Conservation (phyloP, 2,329 filamentous ascomycete species). For the Coniochaeta prunicola region DNA sequence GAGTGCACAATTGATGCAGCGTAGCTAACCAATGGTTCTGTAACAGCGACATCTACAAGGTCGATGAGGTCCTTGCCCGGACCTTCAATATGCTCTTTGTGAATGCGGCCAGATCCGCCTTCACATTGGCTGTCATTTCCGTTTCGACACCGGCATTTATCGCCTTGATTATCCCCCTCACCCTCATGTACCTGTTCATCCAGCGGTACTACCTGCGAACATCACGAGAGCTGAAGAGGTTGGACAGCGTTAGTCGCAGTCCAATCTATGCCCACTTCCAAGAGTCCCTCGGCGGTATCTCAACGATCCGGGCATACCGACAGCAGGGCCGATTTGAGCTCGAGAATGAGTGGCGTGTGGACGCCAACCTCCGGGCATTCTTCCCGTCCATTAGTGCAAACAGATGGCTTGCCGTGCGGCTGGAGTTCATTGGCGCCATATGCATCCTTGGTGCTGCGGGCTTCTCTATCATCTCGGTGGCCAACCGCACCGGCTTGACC, state of each 20-base stretch:
- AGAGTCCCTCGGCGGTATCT: slow-evolving; percentile 87
- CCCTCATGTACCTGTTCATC: slow-evolving; percentile 79
- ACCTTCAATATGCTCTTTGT: slow-evolving; percentile 96
- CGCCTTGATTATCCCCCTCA: slow-evolving; percentile 72
- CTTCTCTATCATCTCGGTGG: slow-evolving; percentile 74
- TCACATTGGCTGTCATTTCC: slow-evolving; percentile 83
- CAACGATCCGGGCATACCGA: slow-evolving; percentile 89
- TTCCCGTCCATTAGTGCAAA: slow-evolving; percentile 93
- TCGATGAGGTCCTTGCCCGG: slow-evolving; percentile 89
- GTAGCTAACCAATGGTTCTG: slow-evolving; percentile 7
- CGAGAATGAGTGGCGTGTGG: slow-evolving; percentile 96
- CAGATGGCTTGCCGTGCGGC: slow-evolving; percentile 87
- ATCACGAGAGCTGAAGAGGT: slow-evolving; percentile 89
- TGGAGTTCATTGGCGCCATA: slow-evolving; percentile 91
- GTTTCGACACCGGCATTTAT: slow-evolving; percentile 74
- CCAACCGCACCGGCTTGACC: slow-evolving; percentile 54
- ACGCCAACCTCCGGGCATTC: slow-evolving; percentile 88
- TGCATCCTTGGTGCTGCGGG: slow-evolving; percentile 85
- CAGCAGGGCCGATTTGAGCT: slow-evolving; percentile 81
- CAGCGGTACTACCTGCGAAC: slow-evolving; percentile 96
- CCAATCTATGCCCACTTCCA: slow-evolving; percentile 99
- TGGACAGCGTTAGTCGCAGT: slow-evolving; percentile 91
- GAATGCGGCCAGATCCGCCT: slow-evolving; percentile 66
- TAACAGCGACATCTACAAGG: slow-evolving; percentile 63
- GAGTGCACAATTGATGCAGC: background rate